Conservation (phyloP, 2,329 filamentous ascomycete genomes). For the Xylaria sp. region DNA sequence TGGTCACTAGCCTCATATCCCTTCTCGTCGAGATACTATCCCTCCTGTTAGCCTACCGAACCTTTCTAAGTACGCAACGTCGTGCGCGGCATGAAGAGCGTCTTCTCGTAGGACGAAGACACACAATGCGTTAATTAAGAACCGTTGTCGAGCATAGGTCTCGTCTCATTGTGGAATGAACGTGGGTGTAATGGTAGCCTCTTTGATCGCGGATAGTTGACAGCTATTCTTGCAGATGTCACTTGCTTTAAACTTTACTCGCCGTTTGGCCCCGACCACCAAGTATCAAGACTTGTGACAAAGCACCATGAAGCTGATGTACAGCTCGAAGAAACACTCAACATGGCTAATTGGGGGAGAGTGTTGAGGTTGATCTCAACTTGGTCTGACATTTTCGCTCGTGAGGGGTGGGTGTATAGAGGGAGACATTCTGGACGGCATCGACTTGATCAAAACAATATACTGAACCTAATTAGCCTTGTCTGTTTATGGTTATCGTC, state of each 20-base stretch:
- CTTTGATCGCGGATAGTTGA: background rate
- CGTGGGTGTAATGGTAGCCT: background rate
- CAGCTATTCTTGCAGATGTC: background rate
- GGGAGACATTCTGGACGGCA: background rate
- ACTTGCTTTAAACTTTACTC: background rate
- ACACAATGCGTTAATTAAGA: background rate
- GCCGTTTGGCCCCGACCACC: background rate
- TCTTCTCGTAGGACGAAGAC: conserved; percentile 9
- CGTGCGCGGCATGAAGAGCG: conserved; percentile 18
- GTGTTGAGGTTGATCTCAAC: background rate
- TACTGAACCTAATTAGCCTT: no score
- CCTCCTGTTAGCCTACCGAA: conserved; percentile 29
- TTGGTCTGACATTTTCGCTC: background rate
- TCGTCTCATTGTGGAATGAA: background rate
- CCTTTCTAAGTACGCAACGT: conserved; percentile 8
- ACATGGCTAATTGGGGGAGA: background rate
- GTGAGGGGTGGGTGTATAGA: background rate
- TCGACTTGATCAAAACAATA: no score
- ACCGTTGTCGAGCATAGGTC: background rate
- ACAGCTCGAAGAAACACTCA: background rate
- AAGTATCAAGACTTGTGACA: background rate
- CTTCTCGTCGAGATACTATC: conserved; percentile 30
- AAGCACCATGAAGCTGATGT: background rate
- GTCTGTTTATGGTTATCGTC: background rate
- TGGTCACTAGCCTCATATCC: conserved; percentile 23